Conservation (phyloP, 2,329 filamentous ascomycete genomes). For the Plectosphaerella sp. region DNA sequence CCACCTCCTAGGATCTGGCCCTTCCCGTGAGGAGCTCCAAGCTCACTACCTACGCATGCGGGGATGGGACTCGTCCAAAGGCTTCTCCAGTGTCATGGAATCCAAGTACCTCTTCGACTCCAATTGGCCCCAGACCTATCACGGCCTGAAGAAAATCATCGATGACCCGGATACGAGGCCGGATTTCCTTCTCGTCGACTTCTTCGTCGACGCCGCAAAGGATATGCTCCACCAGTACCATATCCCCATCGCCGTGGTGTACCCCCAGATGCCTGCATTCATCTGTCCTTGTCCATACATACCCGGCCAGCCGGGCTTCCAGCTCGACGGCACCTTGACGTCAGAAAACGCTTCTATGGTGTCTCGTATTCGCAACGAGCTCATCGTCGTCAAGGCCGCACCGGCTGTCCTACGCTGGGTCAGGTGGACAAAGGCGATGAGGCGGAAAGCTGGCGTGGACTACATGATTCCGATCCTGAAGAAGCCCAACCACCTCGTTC, state of each 20-base stretch:
- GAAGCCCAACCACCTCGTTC: slow-evolving; percentile 35
- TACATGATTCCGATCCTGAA: slow-evolving; percentile 19
- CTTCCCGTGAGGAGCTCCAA: slow-evolving; percentile 19
- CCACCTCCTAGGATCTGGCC: slow-evolving; percentile 17
- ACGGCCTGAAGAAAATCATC: slow-evolving; percentile 15
- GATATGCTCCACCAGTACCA: slow-evolving; percentile 32
- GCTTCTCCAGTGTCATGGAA: slow-evolving; percentile 22
- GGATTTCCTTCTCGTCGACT: slow-evolving; percentile 36
- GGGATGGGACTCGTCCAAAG: slow-evolving; percentile 23
- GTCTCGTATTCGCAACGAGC: slow-evolving; percentile 29
- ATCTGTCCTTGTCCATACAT: slow-evolving; percentile 33
- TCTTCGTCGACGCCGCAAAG: slow-evolving; percentile 32
- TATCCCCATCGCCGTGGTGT: slow-evolving; percentile 32
- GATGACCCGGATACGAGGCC: slow-evolving; percentile 19
- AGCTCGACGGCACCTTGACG: slow-evolving; percentile 28
- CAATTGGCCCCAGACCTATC: slow-evolving; percentile 27
- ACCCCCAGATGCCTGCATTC: slow-evolving; percentile 34
- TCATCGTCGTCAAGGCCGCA: slow-evolving; percentile 23
- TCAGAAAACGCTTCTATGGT: slow-evolving; percentile 32
- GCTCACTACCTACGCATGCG: slow-evolving; percentile 30
- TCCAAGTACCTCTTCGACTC: slow-evolving; percentile 32
- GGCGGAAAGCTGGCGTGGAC: slow-evolving; percentile 24
- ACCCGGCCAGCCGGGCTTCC: slow-evolving; percentile 35
- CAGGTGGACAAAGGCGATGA: slow-evolving; percentile 26
- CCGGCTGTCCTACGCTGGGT: neutral